Evolutionary conservation across 2,329 filamentous ascomycete species (phyloP).

Genomic region (Trichoderma sp.): DNA sequence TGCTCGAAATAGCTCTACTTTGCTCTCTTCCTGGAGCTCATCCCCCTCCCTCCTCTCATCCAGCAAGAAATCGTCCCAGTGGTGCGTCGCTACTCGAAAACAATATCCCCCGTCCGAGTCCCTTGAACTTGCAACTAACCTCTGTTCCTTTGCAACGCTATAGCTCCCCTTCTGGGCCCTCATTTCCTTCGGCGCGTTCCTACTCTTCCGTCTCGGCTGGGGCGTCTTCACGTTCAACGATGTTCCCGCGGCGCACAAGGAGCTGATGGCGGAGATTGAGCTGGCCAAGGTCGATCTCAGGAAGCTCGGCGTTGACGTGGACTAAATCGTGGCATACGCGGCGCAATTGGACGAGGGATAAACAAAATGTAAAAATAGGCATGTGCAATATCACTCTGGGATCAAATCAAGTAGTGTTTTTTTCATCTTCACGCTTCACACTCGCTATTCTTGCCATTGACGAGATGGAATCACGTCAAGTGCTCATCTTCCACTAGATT

Average conservation of each 20-base stretch:
- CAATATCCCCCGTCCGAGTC: not conserved
- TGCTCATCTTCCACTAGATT: not conserved
- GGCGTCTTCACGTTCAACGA: slow-evolving; percentile 97
- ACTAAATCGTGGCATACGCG: slow-evolving; percentile 45
- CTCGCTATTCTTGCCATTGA: not conserved
- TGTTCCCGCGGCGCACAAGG: slow-evolving; percentile 83
- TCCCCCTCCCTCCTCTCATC: slow-evolving; percentile 73
- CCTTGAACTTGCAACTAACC: not conserved
- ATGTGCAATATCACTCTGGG: slow-evolving; percentile 4
- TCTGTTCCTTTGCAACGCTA: slow-evolving; percentile 5
- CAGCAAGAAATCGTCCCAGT: slow-evolving; percentile 86
- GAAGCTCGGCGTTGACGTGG: slow-evolving; percentile 72
- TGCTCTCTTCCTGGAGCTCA: slow-evolving; percentile 75
- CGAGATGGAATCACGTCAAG: not conserved
- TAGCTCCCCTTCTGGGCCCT: slow-evolving; percentile 92
- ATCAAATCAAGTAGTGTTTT: not conserved
- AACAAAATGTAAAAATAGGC: slow-evolving; percentile 7
- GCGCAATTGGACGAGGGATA: slow-evolving; percentile 11
- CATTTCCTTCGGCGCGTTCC: slow-evolving; percentile 85
- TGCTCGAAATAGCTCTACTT: slow-evolving; percentile 77
- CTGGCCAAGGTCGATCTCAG: slow-evolving; percentile 71
- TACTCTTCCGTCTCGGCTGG: slow-evolving; percentile 86
- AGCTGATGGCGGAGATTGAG: slow-evolving; percentile 82
- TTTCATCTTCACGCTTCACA: not conserved
- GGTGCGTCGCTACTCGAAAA: slow-evolving; percentile 52